Conservation (phyloP, 2,329 filamentous ascomycete species). For the Phialocephala sp. region DNA sequence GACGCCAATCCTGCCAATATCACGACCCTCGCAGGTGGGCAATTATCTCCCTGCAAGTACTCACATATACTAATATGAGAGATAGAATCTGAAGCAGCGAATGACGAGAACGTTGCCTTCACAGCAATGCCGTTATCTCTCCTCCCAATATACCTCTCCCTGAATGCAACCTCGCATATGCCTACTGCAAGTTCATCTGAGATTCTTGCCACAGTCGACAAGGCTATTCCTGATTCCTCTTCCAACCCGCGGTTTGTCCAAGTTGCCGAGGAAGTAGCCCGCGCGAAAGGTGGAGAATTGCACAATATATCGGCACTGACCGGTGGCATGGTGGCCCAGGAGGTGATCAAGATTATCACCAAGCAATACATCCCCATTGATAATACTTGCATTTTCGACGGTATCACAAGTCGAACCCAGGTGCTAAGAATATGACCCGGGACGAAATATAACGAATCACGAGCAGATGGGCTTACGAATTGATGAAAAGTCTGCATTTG, state of each 20-base stretch:
- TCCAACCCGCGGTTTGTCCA: conserved; percentile 57
- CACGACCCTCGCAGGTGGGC: conserved; percentile 37
- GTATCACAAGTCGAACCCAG: conserved; percentile 52
- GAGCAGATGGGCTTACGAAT: conserved; percentile 22
- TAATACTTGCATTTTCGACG: conserved; percentile 74
- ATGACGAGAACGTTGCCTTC: conserved; percentile 56
- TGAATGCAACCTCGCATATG: conserved; percentile 58
- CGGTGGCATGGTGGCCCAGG: conserved; percentile 94
- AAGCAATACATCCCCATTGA: conserved; percentile 75
- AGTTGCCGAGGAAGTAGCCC: conserved; percentile 69
- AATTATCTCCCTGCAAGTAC: neutral
- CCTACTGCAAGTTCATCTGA: conserved; percentile 54
- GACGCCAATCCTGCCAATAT: conserved; percentile 30
- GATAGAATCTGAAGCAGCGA: conserved; percentile 59
- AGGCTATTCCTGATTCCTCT: conserved; percentile 53
- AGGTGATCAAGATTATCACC: conserved; percentile 88
- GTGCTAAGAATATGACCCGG: conserved; percentile 39
- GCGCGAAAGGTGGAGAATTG: conserved; percentile 82
- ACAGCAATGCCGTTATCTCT: conserved; percentile 56
- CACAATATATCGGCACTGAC: conserved; percentile 90
- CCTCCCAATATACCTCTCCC: conserved; percentile 71
- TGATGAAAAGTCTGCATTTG: conserved; percentile 28
- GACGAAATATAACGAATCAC: conserved; percentile 20
- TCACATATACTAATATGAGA: conserved; percentile 36
- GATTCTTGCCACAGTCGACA: conserved; percentile 56